Conservation (phyloP, 1,139 yeast genomes). For the Blastobotrys elegans region DNA sequence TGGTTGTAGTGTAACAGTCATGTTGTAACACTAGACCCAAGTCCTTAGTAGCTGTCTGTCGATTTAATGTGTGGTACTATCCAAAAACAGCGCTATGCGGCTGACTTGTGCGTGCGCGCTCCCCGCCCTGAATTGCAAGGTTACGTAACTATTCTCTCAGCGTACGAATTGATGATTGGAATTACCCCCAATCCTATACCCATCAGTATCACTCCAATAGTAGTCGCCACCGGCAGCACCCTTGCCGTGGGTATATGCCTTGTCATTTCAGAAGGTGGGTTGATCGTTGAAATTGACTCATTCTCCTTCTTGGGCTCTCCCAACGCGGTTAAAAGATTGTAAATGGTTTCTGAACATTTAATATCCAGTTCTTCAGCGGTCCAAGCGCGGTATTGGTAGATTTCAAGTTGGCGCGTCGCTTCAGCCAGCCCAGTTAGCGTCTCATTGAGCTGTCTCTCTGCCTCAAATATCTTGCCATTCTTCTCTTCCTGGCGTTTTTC, state of each 20-base stretch:
- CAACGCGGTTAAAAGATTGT: conserved; percentile 18
- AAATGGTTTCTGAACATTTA: conserved; percentile 19
- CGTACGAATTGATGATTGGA: conserved; percentile 23
- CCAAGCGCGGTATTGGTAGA: conserved; percentile 18
- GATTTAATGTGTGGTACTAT: too few species aligned
- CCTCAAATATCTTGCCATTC: background rate
- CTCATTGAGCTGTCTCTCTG: conserved; percentile 11
- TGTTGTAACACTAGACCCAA: too few species aligned
- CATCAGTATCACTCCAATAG: conserved; percentile 26
- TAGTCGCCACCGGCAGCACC: conserved; percentile 14
- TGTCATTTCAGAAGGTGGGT: too few species aligned
- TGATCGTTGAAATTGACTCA: background rate
- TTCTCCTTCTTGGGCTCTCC: conserved; percentile 6
- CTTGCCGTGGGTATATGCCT: too few species aligned
- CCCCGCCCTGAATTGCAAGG: conserved; percentile 22
- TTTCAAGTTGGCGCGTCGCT: conserved; percentile 16
- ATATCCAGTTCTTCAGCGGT: conserved; percentile 22
- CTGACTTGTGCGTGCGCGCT: too few species aligned
- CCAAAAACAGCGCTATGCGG: too few species aligned
- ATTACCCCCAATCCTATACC: conserved; percentile 27
- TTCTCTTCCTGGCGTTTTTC: background rate
- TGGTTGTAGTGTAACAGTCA: too few species aligned
- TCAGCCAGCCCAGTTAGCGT: conserved; percentile 17
- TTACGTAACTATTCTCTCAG: background rate
- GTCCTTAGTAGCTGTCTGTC: too few species aligned